Percentiles rank a stretch among this genome's conserved stretches.
These are phyloP conservation scores for Eremomyces bilateralis DNA, from an alignment of 495 filamentous ascomycete genomes.

Conservation along the genomic window DNA sequence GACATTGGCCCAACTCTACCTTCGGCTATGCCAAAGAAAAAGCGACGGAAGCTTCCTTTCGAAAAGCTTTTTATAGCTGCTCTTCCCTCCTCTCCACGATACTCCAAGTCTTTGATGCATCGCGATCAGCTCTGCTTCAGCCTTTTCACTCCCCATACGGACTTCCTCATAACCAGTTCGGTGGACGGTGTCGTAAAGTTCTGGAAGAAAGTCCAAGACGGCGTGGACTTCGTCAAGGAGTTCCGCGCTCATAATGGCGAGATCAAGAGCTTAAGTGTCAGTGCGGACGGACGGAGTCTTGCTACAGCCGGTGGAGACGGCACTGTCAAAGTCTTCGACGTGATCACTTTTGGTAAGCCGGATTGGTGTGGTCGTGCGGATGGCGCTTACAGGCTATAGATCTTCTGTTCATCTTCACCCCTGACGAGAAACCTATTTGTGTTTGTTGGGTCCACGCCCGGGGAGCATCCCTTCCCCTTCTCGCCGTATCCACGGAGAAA, in stretches of 20 bases:
- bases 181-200: constrained; percentile 91
- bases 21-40: constrained; percentile 52
- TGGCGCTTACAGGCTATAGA: no score
- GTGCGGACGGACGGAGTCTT: constrained; percentile 81
- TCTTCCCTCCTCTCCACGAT: constrained; percentile 58
- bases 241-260: constrained; percentile 79
- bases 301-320: constrained; percentile 73
- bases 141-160: constrained; percentile 70
- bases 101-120: constrained; percentile 97
- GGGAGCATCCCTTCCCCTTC: constrained; percentile 64
- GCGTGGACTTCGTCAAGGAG: constrained; percentile 95
- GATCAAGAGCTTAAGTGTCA: constrained; percentile 60
- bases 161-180: constrained; percentile 86
- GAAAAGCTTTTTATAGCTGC: constrained; percentile 88
- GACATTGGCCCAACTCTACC: constrained; percentile 85
- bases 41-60: constrained; percentile 72
- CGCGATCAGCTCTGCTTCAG: constrained; percentile 77
- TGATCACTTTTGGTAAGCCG: constrained; percentile 59
- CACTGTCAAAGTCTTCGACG: constrained; percentile 89
- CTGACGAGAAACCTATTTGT: constrained; percentile 52
- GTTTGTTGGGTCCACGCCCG: constrained; percentile 86
- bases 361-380: no score
- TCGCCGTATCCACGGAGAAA: constrained; percentile 71
- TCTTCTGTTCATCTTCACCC: constrained; percentile 54
- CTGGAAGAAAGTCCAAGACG: constrained; percentile 88